phyloP scores from a whole-genome alignment of 176 grass and related monocot species.

The Carex cristatella region DNA sequence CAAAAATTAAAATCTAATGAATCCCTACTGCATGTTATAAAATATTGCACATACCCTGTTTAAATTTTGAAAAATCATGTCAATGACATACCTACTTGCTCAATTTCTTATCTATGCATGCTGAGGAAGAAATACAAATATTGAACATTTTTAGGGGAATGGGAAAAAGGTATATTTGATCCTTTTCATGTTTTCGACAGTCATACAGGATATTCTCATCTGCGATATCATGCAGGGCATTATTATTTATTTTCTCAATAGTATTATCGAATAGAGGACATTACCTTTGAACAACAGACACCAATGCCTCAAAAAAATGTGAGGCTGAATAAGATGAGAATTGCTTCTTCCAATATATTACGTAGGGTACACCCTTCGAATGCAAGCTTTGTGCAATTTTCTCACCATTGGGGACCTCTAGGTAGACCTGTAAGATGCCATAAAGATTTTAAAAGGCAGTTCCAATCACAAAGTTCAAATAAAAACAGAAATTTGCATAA shows the following conservation, averaged over 20 bases:
- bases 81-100: background rate
- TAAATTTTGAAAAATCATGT: background rate
- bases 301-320: conserved; percentile 56
- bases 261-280: background rate
- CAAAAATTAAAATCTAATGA: background rate
- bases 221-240: background rate
- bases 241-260: background rate
- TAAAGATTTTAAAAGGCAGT: conserved; percentile 12
- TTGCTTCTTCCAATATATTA: conserved; percentile 70
- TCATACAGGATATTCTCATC: background rate
- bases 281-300: conserved; percentile 65
- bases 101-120: background rate
- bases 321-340: conserved; percentile 58
- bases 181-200: background rate
- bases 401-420: conserved; percentile 59
- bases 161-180: background rate
- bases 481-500: background rate
- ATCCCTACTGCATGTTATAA: background rate
- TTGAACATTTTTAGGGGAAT: background rate
- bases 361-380: conserved; percentile 58
- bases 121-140: background rate
- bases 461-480: background rate
- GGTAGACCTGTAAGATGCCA: conserved; percentile 43
- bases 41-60: background rate
- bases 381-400: conserved; percentile 58